Percentiles rank a stretch among this genome's conserved stretches.
Evolutionary conservation across 78 protist species (phyloP).

Genomic region (Polysphondylium violaceum): DNA sequence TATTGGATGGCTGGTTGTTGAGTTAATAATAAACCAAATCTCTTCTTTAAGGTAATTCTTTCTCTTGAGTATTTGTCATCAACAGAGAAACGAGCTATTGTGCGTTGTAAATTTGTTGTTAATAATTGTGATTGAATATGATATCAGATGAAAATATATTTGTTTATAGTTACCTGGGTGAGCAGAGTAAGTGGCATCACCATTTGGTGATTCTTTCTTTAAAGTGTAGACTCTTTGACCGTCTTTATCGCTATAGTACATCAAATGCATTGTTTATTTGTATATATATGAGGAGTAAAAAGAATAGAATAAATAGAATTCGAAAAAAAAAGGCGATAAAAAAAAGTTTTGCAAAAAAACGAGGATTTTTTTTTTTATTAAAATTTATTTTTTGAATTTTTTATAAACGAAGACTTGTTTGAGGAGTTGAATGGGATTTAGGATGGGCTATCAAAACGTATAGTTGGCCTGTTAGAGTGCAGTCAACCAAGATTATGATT

Average conservation of each 20-base stretch:
- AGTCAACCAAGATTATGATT: too few relatives aligned
- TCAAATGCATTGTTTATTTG: slow-evolving; percentile 85
- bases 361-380: background rate
- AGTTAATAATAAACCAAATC: slow-evolving; percentile 87
- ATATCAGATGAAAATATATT: background rate
- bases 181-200: slow-evolving; percentile 60
- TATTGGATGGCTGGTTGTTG: slow-evolving; percentile 77
- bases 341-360: too few relatives aligned
- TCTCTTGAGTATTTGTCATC: slow-evolving; percentile 92
- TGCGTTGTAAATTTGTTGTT: background rate
- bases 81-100: slow-evolving; percentile 90
- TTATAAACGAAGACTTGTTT: too few relatives aligned
- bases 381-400: background rate
- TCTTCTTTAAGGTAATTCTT: slow-evolving; percentile 86
- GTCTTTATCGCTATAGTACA: slow-evolving; percentile 83
- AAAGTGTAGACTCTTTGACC: slow-evolving; percentile 83
- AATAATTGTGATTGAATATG: background rate
- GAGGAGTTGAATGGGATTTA: too few relatives aligned
- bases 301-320: too few relatives aligned
- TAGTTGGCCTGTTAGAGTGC: too few relatives aligned
- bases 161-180: slow-evolving; percentile 72
- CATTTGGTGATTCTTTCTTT: slow-evolving; percentile 66
- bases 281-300: background rate
- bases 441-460: too few relatives aligned
- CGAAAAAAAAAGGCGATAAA: background rate